phyloP scores from a whole-genome alignment of 345 rosid genomes.

The Citrus unshiu region DNA sequence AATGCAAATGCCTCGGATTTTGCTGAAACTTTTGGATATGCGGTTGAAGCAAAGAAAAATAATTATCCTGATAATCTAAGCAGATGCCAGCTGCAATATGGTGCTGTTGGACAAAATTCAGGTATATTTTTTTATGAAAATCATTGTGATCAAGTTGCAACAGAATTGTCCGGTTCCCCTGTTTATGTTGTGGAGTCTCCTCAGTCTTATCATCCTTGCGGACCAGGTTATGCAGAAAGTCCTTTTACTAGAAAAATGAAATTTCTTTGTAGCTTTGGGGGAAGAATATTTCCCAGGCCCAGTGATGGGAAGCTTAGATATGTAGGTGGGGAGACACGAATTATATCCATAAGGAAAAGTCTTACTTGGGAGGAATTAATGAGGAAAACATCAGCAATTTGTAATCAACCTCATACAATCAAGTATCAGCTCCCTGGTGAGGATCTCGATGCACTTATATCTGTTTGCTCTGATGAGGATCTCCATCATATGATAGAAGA shows the following conservation, averaged over 20 bases:
- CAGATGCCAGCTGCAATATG: conserved; percentile 28
- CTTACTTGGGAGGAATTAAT: conserved; percentile 57
- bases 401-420: conserved; percentile 67
- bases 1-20: conserved; percentile 33
- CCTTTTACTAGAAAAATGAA: conserved; percentile 46
- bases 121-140: conserved; percentile 19
- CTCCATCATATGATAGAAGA: conserved; percentile 81
- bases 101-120: conserved; percentile 18
- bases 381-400: conserved; percentile 59
- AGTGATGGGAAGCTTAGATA: conserved; percentile 82
- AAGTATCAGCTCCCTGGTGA: conserved; percentile 93
- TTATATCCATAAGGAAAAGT: conserved; percentile 55
- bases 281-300: conserved; percentile 78
- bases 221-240: conserved; percentile 26
- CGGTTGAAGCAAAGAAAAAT: conserved; percentile 26
- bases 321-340: conserved; percentile 89
- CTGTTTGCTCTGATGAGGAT: conserved; percentile 84
- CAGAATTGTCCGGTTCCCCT: conserved; percentile 9
- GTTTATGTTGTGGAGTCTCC: conserved; percentile 32
- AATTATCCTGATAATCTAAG: conserved; percentile 17
- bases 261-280: conserved; percentile 84
- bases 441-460: conserved; percentile 87
- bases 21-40: conserved; percentile 19
- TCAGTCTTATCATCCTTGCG: conserved; percentile 26
- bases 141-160: conserved; percentile 12